phyloP scores from a whole-genome alignment of 148 eudicot species.

The Arbutus unedo region DNA sequence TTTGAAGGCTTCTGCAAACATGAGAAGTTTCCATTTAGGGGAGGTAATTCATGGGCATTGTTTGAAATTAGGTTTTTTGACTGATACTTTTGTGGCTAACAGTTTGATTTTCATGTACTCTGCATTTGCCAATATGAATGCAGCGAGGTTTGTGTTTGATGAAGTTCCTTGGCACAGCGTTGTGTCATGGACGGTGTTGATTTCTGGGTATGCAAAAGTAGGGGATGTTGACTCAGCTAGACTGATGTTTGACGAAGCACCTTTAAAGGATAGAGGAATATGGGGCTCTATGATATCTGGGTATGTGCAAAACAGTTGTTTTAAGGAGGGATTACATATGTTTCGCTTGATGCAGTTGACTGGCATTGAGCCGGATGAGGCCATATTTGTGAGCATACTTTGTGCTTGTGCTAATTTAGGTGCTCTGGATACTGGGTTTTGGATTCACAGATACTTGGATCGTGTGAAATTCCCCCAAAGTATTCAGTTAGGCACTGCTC shows the following conservation, averaged over 20 bases:
- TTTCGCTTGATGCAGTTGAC: constrained; percentile 30
- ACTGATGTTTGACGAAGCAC: constrained; percentile 34
- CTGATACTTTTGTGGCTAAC: constrained; percentile 30
- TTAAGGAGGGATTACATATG: constrained; percentile 33
- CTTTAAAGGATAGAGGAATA: constrained; percentile 33
- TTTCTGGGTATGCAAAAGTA: constrained; percentile 32
- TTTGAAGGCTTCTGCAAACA: constrained; percentile 28
- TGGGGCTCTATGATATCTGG: constrained; percentile 44
- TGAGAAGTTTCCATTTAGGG: constrained; percentile 23
- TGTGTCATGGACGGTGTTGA: constrained; percentile 33
- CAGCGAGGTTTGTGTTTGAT: constrained; percentile 25
- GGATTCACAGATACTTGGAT: constrained; percentile 31
- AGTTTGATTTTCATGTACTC: constrained; percentile 31
- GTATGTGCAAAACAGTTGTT: constrained; percentile 35
- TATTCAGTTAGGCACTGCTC: constrained; percentile 31
- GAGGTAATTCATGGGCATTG: constrained; percentile 27
- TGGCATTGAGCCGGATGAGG: constrained; percentile 31
- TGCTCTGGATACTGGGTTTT: constrained; percentile 32
- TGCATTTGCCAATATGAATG: constrained; percentile 19
- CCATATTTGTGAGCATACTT: constrained; percentile 24
- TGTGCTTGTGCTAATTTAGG: constrained; percentile 37
- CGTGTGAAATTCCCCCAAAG: not conserved
- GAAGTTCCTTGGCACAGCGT: constrained; percentile 20
- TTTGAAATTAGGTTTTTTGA: constrained; percentile 24
- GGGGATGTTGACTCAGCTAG: constrained; percentile 32